A percentile compares a stretch with the other conserved stretches of the same genome.
Evolutionary conservation across 345 rosid genomes (phyloP).

Genomic region (Rhizophora apiculata): DNA sequence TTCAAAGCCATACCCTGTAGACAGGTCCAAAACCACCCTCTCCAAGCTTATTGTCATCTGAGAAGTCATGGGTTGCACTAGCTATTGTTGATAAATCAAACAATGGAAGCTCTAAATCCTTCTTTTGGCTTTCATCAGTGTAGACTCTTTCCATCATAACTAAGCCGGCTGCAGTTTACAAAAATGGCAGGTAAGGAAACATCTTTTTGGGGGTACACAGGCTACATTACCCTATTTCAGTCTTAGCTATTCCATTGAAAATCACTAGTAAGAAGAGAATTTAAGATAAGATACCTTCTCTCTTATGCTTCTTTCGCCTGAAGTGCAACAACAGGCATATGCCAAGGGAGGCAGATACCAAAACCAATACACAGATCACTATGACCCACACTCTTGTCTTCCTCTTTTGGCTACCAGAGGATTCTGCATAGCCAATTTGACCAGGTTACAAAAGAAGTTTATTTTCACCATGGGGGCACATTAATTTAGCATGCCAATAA

Average conservation of each 20-base stretch:
- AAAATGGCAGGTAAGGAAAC: too few species aligned
- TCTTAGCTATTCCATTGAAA: too few species aligned
- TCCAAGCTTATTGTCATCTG: conserved; percentile 17
- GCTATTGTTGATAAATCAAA: conserved; percentile 24
- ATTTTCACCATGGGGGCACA: background rate
- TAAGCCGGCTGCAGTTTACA: background rate
- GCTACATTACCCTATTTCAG: too few species aligned
- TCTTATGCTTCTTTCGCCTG: conserved; percentile 13
- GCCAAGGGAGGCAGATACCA: conserved; percentile 4
- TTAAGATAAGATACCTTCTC: conserved; percentile 13
- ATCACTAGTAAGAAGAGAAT: background rate
- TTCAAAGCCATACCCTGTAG: conserved; percentile 15
- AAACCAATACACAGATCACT: conserved; percentile 1
- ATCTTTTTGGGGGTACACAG: too few species aligned
- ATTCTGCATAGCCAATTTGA: background rate
- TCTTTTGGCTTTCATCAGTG: background rate
- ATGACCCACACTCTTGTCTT: conserved; percentile 18
- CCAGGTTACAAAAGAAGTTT: background rate
- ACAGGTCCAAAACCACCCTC: conserved; percentile 34
- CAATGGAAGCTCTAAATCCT: conserved; percentile 23
- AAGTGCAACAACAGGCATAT: background rate
- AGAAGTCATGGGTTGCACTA: conserved; percentile 14
- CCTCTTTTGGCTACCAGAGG: background rate
- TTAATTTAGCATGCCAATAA: too few species aligned
- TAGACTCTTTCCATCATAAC: conserved; percentile 6